phyloP scores from a whole-genome alignment of 768 basidiomycete species.

The Candolleomyces aberdarensis region DNA sequence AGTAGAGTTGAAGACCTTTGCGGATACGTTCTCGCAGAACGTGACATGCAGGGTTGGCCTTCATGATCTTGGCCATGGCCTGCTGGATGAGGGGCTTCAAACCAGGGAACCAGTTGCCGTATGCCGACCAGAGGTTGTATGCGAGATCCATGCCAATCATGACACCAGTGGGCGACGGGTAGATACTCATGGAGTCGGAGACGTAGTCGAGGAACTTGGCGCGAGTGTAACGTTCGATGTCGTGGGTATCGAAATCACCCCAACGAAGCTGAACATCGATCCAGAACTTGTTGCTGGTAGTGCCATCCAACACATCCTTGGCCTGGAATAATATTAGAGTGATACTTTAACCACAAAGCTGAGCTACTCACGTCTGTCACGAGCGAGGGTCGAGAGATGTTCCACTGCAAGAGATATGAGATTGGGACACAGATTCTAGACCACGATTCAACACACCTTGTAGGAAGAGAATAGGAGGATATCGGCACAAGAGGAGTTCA shows the following conservation, averaged over 20 bases:
- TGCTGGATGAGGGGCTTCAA: constrained; percentile 97
- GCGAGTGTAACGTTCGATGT: constrained; percentile 97
- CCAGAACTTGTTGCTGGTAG: constrained; percentile 99
- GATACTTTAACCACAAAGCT: neutral
- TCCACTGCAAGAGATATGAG: constrained; percentile 55
- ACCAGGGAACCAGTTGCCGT: constrained; percentile 99
- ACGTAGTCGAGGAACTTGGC: constrained; percentile 99
- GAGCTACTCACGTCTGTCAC: constrained; percentile 75
- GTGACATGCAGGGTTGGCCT: constrained; percentile 97
- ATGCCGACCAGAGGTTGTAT: constrained; percentile 98
- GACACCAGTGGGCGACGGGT: constrained; percentile 97
- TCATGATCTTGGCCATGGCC: constrained; percentile 99
- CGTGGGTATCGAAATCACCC: constrained; percentile 99
- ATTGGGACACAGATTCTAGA: too few relatives aligned
- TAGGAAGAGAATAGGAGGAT: constrained; percentile 95
- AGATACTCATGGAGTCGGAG: constrained; percentile 97
- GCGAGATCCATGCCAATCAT: constrained; percentile 99
- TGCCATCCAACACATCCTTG: constrained; percentile 96
- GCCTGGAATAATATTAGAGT: constrained; percentile 39
- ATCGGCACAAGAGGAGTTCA: constrained; percentile 99
- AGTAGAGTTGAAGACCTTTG: constrained; percentile 97
- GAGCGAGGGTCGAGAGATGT: constrained; percentile 92
- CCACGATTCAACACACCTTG: constrained; percentile 34
- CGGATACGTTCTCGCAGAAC: constrained; percentile 98
- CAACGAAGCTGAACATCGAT: constrained; percentile 92